These are phyloP conservation scores for Vigna hirtella DNA, from an alignment of 306 rosid species.

Conservation along the genomic window DNA sequence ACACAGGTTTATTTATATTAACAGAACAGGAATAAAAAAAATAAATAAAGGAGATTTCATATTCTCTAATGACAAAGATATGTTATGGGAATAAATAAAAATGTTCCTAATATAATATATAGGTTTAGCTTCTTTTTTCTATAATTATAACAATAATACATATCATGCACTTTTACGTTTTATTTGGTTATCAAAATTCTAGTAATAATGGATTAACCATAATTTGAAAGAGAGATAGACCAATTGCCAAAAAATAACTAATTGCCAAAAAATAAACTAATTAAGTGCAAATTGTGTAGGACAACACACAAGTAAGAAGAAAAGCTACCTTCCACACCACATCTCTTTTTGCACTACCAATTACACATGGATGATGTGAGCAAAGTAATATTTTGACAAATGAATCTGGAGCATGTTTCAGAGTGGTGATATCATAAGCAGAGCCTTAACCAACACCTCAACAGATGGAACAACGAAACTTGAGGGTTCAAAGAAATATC, in stretches of 20 bases:
- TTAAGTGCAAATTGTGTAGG: background rate
- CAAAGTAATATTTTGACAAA: conserved; percentile 71
- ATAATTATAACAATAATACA: too few relatives aligned
- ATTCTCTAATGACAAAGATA: too few relatives aligned
- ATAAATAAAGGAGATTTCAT: too few relatives aligned
- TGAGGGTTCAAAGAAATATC: conserved; percentile 80
- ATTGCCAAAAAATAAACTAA: conserved; percentile 9
- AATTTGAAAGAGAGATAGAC: conserved; percentile 8
- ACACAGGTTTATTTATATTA: too few relatives aligned
- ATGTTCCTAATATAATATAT: too few relatives aligned
- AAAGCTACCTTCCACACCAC: conserved; percentile 58
- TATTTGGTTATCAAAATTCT: background rate
- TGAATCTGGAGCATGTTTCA: conserved; percentile 64
- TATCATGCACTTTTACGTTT: background rate
- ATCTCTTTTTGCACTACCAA: conserved; percentile 75
- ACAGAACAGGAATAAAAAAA: too few relatives aligned
- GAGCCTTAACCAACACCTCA: conserved; percentile 88
- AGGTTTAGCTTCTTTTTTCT: too few relatives aligned
- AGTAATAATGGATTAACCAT: background rate
- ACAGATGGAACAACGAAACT: conserved; percentile 76
- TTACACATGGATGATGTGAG: conserved; percentile 84
- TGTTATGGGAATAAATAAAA: too few relatives aligned
- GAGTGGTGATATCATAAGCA: conserved; percentile 70
- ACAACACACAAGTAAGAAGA: conserved; percentile 35
- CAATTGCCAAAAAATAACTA: conserved; percentile 24